phyloP scores from a whole-genome alignment of 2,329 filamentous ascomycete species.

The Colletotrichum tamarilloi region DNA sequence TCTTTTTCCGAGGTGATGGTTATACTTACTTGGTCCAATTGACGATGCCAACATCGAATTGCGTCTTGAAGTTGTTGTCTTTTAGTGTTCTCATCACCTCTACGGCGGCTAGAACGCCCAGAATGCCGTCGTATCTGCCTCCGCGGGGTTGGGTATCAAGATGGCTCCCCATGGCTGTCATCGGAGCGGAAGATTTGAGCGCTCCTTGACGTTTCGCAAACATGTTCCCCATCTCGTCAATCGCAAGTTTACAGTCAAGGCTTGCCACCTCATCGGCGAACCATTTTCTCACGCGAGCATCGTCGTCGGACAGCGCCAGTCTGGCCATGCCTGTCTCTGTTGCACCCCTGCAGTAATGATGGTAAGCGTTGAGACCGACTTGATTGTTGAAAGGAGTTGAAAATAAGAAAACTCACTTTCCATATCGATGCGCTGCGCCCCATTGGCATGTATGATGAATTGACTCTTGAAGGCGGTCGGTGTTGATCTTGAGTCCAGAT shows the following conservation, averaged over 20 bases:
- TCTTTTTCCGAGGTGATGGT: accelerated
- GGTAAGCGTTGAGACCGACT: no score
- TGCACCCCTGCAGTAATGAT: conserved; percentile 17
- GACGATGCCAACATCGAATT: conserved; percentile 78
- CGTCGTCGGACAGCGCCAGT: conserved; percentile 76
- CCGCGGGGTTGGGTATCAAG: conserved; percentile 73
- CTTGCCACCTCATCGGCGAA: conserved; percentile 72
- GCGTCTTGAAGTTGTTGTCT: conserved; percentile 75
- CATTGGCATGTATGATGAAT: conserved; percentile 48
- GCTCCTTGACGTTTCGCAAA: conserved; percentile 78
- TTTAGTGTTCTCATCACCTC: conserved; percentile 77
- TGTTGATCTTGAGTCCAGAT: conserved; percentile 42
- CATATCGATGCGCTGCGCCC: conserved; percentile 44
- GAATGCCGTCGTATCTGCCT: conserved; percentile 80
- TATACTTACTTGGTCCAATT: conserved; percentile 77
- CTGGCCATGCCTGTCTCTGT: conserved; percentile 81
- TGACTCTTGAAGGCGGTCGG: conserved; percentile 42
- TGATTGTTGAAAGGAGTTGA: background rate
- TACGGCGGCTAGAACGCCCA: conserved; percentile 78
- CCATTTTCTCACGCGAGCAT: conserved; percentile 80
- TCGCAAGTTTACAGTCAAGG: conserved; percentile 73
- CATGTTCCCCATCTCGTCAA: conserved; percentile 85
- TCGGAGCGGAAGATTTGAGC: conserved; percentile 66
- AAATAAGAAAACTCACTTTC: conserved; percentile 39
- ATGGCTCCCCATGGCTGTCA: conserved; percentile 76